Conservation (phyloP, 2,329 filamentous ascomycete genomes). For the Botrytis fragariae region DNA sequence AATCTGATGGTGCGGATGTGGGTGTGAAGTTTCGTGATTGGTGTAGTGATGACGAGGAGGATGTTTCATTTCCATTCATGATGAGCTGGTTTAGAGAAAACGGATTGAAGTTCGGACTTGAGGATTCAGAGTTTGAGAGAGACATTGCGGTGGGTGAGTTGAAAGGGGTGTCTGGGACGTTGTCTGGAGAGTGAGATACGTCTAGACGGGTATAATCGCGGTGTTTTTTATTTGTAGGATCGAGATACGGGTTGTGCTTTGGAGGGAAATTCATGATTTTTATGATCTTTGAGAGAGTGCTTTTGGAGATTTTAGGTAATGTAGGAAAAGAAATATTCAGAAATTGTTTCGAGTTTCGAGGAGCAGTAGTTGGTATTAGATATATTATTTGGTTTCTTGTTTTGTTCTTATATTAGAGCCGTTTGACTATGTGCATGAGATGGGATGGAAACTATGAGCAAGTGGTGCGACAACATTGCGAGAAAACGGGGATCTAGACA, state of each 20-base stretch:
- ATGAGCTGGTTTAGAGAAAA: slow-evolving; percentile 14
- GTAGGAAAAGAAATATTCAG: background rate
- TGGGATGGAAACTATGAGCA: background rate
- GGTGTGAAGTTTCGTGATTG: background rate
- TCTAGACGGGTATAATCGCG: slow-evolving; percentile 11
- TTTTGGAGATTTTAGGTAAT: background rate
- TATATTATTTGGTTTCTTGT: background rate
- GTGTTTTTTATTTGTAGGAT: slow-evolving; percentile 12
- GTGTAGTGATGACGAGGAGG: background rate
- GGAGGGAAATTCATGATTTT: slow-evolving; percentile 9
- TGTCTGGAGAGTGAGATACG: slow-evolving; percentile 5
- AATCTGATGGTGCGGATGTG: slow-evolving; percentile 11
- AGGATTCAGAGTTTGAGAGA: background rate
- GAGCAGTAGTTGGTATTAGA: background rate
- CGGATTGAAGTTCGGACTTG: background rate
- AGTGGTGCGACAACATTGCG: slow-evolving; percentile 4
- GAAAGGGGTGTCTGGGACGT: slow-evolving; percentile 18
- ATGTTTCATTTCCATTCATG: slow-evolving; percentile 4
- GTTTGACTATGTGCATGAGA: background rate
- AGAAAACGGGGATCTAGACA: background rate
- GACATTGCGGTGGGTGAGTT: slow-evolving; percentile 15
- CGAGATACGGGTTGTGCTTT: slow-evolving; percentile 15
- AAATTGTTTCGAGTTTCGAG: slow-evolving; percentile 3
- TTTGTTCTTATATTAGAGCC: slow-evolving; percentile 2
- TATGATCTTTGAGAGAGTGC: background rate